Percentiles rank a stretch among this genome's conserved stretches.
Conservation (phyloP, 2,329 filamentous ascomycete species). For the Scolecobasidium constrictum region DNA sequence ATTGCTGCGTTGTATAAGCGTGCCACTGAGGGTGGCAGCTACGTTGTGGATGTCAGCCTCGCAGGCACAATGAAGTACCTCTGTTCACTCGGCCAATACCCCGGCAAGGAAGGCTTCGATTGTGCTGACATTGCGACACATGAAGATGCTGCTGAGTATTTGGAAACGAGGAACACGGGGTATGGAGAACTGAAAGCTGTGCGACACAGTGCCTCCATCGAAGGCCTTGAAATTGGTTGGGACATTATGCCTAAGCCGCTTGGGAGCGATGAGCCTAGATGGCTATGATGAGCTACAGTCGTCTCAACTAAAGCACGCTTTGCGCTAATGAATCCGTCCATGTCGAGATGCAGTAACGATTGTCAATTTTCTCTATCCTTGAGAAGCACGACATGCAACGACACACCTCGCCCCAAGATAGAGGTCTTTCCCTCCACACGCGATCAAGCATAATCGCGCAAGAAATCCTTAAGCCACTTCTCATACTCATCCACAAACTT, state of each 20-base stretch:
- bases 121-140: conserved; percentile 20
- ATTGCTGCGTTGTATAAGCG: conserved; percentile 40
- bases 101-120: conserved; percentile 33
- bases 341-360: too few species aligned
- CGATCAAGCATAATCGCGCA: too few species aligned
- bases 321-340: too few species aligned
- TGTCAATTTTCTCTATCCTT: too few species aligned
- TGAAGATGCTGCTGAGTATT: conserved; percentile 22
- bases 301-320: too few species aligned
- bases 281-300: conserved; percentile 16
- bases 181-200: conserved; percentile 40
- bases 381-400: too few species aligned
- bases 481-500: too few species aligned
- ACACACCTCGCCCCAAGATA: too few species aligned
- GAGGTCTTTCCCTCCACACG: too few species aligned
- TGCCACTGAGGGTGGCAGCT: conserved; percentile 34
- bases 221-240: conserved; percentile 37
- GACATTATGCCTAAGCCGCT: conserved; percentile 40
- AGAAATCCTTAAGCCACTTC: too few species aligned
- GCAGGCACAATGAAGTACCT: conserved; percentile 47
- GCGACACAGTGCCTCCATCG: conserved; percentile 36
- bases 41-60: conserved; percentile 44
- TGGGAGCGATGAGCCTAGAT: conserved; percentile 35
- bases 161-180: conserved; percentile 33
- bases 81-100: conserved; percentile 41